A percentile compares a stretch with the other conserved stretches of the same genome.
phyloP scores from a whole-genome alignment of 2,329 filamentous ascomycete genomes.

The Colletotrichum paranaense region DNA sequence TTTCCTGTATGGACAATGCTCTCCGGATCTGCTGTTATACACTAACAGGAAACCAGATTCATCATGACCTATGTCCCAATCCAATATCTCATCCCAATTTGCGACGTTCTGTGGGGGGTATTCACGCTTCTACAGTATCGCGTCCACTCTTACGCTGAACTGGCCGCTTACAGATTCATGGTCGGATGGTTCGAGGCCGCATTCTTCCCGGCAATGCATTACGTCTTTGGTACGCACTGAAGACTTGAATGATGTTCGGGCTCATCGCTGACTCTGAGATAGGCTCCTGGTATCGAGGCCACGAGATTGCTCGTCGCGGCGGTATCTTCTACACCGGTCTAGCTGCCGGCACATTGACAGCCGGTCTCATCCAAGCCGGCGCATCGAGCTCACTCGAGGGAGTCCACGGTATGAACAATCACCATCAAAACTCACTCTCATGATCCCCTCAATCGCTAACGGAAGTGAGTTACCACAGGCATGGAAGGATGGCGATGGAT shows the following conservation, averaged over 20 bases:
- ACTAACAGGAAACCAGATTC: constrained; percentile 41
- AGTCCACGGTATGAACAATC: constrained; percentile 43
- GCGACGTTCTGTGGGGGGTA: constrained; percentile 65
- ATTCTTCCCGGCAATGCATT: constrained; percentile 45
- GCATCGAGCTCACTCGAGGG: constrained; percentile 53
- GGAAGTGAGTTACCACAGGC: constrained; percentile 24
- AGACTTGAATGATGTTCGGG: accelerated
- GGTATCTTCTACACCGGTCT: constrained; percentile 56
- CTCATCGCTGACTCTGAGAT: constrained; percentile 50
- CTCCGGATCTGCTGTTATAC: not conserved
- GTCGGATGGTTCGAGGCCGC: constrained; percentile 45
- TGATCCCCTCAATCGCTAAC: too few species aligned
- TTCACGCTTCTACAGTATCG: constrained; percentile 59
- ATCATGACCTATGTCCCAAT: constrained; percentile 59
- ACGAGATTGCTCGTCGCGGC: constrained; percentile 50
- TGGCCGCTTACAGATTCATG: constrained; percentile 42
- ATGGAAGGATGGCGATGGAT: constrained; percentile 66
- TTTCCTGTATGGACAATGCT: constrained; percentile 47
- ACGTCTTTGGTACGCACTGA: constrained; percentile 50
- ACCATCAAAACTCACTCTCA: not conserved
- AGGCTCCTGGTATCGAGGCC: constrained; percentile 62
- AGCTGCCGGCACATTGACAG: constrained; percentile 55
- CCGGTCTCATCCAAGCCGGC: constrained; percentile 61
- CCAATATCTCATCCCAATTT: constrained; percentile 60
- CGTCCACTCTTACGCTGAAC: constrained; percentile 39